Percentiles rank a stretch among this genome's conserved stretches.
phyloP scores from a whole-genome alignment of 23 red algal species.

The Gracilaria gracilis region DNA sequence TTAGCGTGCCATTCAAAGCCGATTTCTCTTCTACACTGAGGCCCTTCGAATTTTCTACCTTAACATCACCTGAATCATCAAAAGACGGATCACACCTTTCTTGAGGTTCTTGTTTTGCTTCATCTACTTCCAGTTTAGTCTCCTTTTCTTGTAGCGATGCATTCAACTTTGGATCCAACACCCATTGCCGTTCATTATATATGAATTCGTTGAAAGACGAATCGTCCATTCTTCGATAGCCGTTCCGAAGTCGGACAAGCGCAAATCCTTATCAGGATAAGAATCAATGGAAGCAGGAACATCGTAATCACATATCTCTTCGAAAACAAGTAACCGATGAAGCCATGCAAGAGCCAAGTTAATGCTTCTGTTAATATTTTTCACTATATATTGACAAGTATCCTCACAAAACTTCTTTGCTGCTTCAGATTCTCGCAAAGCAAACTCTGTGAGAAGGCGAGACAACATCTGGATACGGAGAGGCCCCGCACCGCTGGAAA shows the following conservation, averaged over 20 bases:
- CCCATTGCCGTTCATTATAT: background rate
- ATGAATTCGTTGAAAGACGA: background rate
- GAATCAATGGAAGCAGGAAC: background rate
- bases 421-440: conserved; percentile 10
- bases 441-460: conserved; percentile 51
- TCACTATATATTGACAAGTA: conserved; percentile 57
- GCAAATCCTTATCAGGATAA: conserved; percentile 4
- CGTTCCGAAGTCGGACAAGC: background rate
- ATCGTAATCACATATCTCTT: conserved; percentile 6
- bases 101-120: background rate
- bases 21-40: background rate
- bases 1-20: background rate
- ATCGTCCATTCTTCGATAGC: background rate
- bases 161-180: background rate
- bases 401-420: conserved; percentile 70
- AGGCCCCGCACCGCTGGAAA: conserved; percentile 65
- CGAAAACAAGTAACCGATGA: conserved; percentile 38
- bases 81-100: background rate
- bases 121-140: background rate
- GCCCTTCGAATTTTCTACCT: background rate
- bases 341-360: conserved; percentile 77
- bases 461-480: conserved; percentile 58
- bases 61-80: background rate
- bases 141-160: background rate
- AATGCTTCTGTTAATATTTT: conserved; percentile 37